A percentile compares a stretch with the other conserved stretches of the same genome.
These are phyloP conservation scores for Aspergillus felis DNA, from an alignment of 2,329 filamentous ascomycete species.

Conservation along the genomic window DNA sequence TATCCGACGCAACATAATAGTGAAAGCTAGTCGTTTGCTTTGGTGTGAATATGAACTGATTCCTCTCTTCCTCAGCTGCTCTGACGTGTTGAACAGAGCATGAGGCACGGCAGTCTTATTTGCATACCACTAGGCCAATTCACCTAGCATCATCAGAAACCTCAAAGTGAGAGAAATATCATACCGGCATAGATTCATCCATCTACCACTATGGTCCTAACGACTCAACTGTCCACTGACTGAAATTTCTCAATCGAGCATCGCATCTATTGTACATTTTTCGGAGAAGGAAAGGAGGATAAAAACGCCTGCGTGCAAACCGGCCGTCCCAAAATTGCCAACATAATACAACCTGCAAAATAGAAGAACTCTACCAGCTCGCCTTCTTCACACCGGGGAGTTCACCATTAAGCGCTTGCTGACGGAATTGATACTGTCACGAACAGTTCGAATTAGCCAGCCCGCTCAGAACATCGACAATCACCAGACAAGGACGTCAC, in stretches of 20 bases:
- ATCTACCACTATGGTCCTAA: background rate
- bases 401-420: conserved; percentile 79
- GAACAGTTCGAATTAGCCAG: conserved; percentile 17
- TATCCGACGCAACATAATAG: background rate
- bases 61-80: background rate
- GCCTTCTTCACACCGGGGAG: conserved; percentile 93
- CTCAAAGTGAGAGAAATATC: background rate
- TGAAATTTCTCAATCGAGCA: background rate
- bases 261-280: conserved; percentile 13
- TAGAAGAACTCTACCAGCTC: conserved; percentile 66
- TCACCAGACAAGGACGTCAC: conserved; percentile 32
- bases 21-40: background rate
- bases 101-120: background rate
- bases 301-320: conserved; percentile 28
- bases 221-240: background rate
- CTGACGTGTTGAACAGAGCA: background rate
- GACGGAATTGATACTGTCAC: conserved; percentile 80
- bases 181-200: background rate
- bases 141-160: background rate
- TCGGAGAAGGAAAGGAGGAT: conserved; percentile 4
- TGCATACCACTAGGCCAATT: background rate
- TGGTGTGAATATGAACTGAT: background rate
- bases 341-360: conserved; percentile 8
- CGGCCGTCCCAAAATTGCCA: conserved; percentile 16
- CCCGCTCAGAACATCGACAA: background rate